Evolutionary conservation across 148 eudicot genomes (phyloP).

Genomic region (Talinum fruticosum): DNA sequence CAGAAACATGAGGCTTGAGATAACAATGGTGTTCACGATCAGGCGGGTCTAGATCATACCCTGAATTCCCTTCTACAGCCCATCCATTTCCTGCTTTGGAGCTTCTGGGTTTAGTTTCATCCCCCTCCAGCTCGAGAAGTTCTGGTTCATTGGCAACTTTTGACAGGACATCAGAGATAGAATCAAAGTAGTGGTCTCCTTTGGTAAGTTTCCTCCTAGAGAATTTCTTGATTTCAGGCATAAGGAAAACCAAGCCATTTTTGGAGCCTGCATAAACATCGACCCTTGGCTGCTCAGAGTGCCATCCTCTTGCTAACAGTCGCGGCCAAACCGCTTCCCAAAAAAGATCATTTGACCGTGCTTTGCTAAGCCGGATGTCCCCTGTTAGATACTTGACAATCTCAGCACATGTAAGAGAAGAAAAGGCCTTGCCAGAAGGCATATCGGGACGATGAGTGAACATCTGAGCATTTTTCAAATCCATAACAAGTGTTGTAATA

Average conservation of each 20-base stretch:
- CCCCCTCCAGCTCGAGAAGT: conserved; percentile 55
- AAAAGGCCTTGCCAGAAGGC: conserved; percentile 68
- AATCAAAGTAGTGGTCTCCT: conserved; percentile 77
- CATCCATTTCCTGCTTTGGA: conserved; percentile 38
- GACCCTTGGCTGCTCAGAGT: conserved; percentile 66
- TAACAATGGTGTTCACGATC: conserved; percentile 37
- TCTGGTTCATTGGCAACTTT: conserved; percentile 62
- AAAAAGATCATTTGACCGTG: conserved; percentile 70
- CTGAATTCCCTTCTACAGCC: conserved; percentile 24
- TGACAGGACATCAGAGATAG: conserved; percentile 57
- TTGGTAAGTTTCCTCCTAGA: conserved; percentile 64
- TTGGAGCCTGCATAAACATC: conserved; percentile 38
- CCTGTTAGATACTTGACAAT: conserved; percentile 68
- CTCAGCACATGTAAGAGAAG: conserved; percentile 61
- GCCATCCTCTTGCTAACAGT: conserved; percentile 90
- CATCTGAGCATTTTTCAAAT: conserved; percentile 40
- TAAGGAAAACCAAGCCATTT: conserved; percentile 63
- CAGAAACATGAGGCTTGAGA: conserved; percentile 39
- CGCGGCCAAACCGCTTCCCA: conserved; percentile 99
- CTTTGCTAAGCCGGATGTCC: conserved; percentile 76
- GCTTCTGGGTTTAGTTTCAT: conserved; percentile 24
- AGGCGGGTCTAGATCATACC: conserved; percentile 31
- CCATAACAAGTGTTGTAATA: conserved; percentile 52
- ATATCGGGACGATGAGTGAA: conserved; percentile 39
- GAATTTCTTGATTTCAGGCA: conserved; percentile 70